Evolutionary conservation across 108 stramenopile genomes (phyloP), one percentile per base, ranked within the genome.

Genomic region (Seminavis robusta): DNA sequence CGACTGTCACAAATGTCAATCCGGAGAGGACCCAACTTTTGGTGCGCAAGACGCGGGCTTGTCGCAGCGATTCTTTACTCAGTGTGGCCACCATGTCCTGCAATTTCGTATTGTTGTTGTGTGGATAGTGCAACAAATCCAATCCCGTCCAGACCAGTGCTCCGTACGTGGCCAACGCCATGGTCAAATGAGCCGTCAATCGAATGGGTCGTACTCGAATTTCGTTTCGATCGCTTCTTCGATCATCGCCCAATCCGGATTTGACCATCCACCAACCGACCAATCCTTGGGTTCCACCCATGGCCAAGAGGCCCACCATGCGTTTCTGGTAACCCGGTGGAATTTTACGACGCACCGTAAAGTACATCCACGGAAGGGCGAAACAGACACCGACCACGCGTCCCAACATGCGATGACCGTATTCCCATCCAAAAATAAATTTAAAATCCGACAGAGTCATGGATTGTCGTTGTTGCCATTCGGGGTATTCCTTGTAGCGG

Each of bases 221-320:
- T 65, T 98, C 94, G 42, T 76, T 65, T 38, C 69, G 57, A 52
- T 97, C 91, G 11, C 65, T 78, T 7, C 83, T 65, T 28, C 94
- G 86, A 65, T 97, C 94, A 46, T 96, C 83, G 26, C 95, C 94
- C 25, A 99, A 67, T 13, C 99, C 99, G 19, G 84, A 87, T 77
- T 94, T 91, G 37, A 99, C 99, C 99, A 99, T 99, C 99, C 99
- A 99, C 99, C 99, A 99, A 19, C 99, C 99, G 15, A 99, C 95
- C 41, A 97, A 61, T 1, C 99, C 99, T 74, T 99, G 98, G 2
- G 89, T 86, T 7, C 95, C 98, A 19, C 99, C 99, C 81, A 99
- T 88, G 48, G 86, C 92, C 44, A 95, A 73, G 26, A 98, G 66
- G 26, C 78, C 79, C 4, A 81, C 83, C 53, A 97, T 79, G 23